Base-by-base conservation (phyloP, 2,329 filamentous ascomycete genomes). In the Chaetothyriales sp. region DNA sequence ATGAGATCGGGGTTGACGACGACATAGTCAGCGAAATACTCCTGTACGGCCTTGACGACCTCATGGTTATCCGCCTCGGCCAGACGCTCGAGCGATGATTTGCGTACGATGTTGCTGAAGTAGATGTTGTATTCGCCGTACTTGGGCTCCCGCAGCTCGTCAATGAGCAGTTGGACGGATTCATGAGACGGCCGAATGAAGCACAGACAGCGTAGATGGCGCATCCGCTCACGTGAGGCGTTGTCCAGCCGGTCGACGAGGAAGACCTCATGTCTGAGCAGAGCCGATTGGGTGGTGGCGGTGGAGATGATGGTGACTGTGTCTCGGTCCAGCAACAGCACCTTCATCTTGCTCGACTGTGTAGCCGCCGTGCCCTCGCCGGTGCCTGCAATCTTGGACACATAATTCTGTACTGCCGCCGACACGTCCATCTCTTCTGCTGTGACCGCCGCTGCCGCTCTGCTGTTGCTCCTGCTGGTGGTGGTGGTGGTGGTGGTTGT, bases 1-100 rank as follows among this genome's bases (percentile, higher is more conserved):
- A 92, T 93, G 1, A 98, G 74, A 62, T 98, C 93, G 0, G 89
- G 86, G 63, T 98, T 98, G 63, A 96, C 80, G 63, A 95, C 88
- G 45, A 92, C 78, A 63, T 90, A 98, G 66, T 98, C 92, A 55
- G 90, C 88, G 66, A 96, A 98, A 65, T 94, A 86, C 68, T 98
- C 92, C 64, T 96, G 89, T 1, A 98, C 84, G 10, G 80, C 75
- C 64, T 89, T 93, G 57, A 98, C 90, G 36, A 98, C 87, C 68
- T 98, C 93, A 63, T 98, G 88, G 60, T 95, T 89, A 65, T 98
- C 92, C 22, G 92, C 89, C 72, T 98, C 93, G 32, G 92, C 92
- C 44, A 98, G 73, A 44, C 92, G 80, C 66, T 98, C 92, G 20
- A 98, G 74, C 0, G 90, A 86, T 1, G 92, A 96, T 69, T 98